These are phyloP conservation scores for Rhodotorula sp. DNA, from an alignment of 1,284 basidiomycete species.

Conservation along the genomic window DNA sequence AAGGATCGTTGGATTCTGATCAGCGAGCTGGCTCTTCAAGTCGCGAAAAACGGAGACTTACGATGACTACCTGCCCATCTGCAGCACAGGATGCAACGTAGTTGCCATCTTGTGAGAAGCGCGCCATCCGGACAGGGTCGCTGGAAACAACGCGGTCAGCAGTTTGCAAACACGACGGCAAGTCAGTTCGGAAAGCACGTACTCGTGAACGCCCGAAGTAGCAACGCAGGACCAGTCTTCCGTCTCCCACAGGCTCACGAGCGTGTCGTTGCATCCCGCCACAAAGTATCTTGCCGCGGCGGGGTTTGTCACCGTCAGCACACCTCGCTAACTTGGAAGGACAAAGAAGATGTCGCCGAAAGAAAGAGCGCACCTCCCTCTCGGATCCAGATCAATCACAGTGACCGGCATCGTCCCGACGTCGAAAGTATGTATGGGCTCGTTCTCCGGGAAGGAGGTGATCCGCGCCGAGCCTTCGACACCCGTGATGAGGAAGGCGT, in stretches of 20 bases:
- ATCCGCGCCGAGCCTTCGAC: conserved; percentile 21
- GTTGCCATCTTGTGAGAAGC: conserved; percentile 35
- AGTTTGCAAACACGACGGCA: background rate
- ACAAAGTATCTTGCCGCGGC: conserved; percentile 24
- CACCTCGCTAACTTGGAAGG: background rate
- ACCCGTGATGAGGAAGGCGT: conserved; percentile 30
- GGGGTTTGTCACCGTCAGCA: too few relatives aligned
- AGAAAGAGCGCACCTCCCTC: conserved; percentile 22
- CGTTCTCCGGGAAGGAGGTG: conserved; percentile 21
- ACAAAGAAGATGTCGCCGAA: background rate
- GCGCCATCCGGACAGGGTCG: conserved; percentile 22
- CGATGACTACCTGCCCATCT: conserved; percentile 29
- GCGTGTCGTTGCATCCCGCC: conserved; percentile 35
- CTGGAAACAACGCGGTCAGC: background rate
- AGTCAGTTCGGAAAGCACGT: background rate
- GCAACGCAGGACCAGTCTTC: conserved; percentile 31
- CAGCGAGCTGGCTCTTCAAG: background rate
- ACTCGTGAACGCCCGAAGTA: conserved; percentile 35
- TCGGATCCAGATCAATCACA: conserved; percentile 34
- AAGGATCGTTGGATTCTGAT: too few relatives aligned
- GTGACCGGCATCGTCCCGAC: conserved; percentile 16
- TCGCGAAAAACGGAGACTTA: conserved; percentile 4
- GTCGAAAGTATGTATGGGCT: conserved; percentile 16
- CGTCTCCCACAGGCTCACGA: conserved; percentile 39
- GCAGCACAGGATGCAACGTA: conserved; percentile 30